Percentiles rank a stretch among this genome's conserved stretches.
Conservation (phyloP, 495 filamentous ascomycete genomes). For the Neurospora cerealis region DNA sequence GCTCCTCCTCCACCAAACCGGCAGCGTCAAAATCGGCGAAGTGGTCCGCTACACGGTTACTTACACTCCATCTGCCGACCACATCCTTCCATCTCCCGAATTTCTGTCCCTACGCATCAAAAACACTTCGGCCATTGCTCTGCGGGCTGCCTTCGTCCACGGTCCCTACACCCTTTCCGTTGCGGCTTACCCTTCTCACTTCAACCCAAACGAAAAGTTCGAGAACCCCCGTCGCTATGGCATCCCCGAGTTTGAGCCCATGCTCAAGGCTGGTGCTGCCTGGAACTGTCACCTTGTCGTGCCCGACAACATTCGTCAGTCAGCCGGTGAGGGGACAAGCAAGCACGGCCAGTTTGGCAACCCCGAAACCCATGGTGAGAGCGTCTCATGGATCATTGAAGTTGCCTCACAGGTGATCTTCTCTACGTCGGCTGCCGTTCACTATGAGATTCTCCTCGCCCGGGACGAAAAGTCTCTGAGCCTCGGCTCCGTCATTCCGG, state of each 20-base stretch:
- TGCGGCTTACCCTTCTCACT: conserved; percentile 69
- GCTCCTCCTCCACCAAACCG: conserved; percentile 81
- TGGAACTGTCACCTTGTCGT: conserved; percentile 73
- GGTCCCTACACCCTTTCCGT: conserved; percentile 88
- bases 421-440: conserved; percentile 75
- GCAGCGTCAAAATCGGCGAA: conserved; percentile 86
- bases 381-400: conserved; percentile 83
- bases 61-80: conserved; percentile 81
- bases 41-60: conserved; percentile 86
- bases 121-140: conserved; percentile 81
- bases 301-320: conserved; percentile 54
- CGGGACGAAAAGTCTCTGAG: conserved; percentile 75
- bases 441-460: conserved; percentile 77
- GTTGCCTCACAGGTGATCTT: conserved; percentile 88
- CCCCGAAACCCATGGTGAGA: conserved; percentile 31
- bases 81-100: conserved; percentile 72
- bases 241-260: conserved; percentile 82
- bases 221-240: conserved; percentile 52
- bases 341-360: conserved; percentile 26
- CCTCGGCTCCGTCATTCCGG: conserved; percentile 46
- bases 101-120: conserved; percentile 75
- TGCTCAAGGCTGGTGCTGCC: conserved; percentile 83
- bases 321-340: conserved; percentile 21
- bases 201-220: conserved; percentile 66
- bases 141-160: conserved; percentile 91